These are phyloP conservation scores for Syncephalastrum racemosum DNA, from an alignment of 371 early-diverging fungal species.

Conservation along the genomic window DNA sequence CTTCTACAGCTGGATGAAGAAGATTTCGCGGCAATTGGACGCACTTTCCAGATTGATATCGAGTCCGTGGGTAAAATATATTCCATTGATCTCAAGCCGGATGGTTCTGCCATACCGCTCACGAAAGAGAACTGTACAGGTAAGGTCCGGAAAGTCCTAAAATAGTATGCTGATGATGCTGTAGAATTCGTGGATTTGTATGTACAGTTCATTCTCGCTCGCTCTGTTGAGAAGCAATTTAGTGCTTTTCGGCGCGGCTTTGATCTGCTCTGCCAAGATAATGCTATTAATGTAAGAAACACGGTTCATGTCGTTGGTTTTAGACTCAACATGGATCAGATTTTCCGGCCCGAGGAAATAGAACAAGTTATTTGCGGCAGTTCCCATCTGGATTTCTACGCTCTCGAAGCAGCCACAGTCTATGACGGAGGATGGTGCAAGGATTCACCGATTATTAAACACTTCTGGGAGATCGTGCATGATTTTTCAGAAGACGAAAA, in stretches of 20 bases:
- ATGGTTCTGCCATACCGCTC: constrained; percentile 61
- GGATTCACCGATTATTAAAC: constrained; percentile 62
- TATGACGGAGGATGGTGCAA: constrained; percentile 87
- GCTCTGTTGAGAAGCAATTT: constrained; percentile 78
- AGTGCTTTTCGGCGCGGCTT: constrained; percentile 90
- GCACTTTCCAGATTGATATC: constrained; percentile 72
- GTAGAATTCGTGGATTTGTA: constrained; percentile 75
- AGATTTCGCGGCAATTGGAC: constrained; percentile 61
- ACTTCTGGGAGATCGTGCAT: constrained; percentile 96
- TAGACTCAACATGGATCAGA: constrained; percentile 30
- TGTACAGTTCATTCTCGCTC: constrained; percentile 70
- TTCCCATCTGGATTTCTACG: constrained; percentile 84
- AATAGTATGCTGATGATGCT: background rate
- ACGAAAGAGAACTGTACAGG: constrained; percentile 60
- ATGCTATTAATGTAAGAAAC: constrained; percentile 64
- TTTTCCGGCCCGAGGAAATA: constrained; percentile 93
- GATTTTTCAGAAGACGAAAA: constrained; percentile 80
- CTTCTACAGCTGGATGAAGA: constrained; percentile 55
- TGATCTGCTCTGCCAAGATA: constrained; percentile 80
- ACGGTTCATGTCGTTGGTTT: background rate
- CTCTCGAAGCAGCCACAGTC: constrained; percentile 78
- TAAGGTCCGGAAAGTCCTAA: constrained; percentile 4
- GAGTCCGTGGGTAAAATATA: constrained; percentile 65
- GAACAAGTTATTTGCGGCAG: constrained; percentile 95
- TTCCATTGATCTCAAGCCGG: constrained; percentile 57